phyloP scores from a whole-genome alignment of 208 protist species.

The Acanthamoeba divionensis region DNA sequence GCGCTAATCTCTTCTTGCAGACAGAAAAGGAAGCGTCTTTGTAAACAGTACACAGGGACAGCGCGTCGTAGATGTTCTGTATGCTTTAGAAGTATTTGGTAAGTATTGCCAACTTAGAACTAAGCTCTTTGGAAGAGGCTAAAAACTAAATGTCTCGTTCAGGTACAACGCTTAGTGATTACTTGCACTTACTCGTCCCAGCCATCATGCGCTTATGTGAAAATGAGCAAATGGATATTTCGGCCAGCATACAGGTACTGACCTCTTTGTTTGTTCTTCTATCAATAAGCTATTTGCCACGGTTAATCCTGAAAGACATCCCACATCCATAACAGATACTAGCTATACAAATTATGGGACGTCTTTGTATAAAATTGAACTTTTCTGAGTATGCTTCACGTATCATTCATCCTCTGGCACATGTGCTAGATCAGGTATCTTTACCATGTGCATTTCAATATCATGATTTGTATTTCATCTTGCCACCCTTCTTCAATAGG shows the following conservation, averaged over 20 bases:
- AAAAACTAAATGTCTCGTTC: too few relatives aligned
- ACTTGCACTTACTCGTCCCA: constrained; percentile 88
- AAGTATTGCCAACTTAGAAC: too few relatives aligned
- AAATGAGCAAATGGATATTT: constrained; percentile 69
- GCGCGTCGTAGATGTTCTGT: constrained; percentile 64
- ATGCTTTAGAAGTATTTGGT: constrained; percentile 80
- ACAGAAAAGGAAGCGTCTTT: background rate
- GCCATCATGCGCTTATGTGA: constrained; percentile 72
- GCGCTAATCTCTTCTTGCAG: background rate
- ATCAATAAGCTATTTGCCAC: constrained; percentile 74
- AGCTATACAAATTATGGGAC: constrained; percentile 75
- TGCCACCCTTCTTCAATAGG: too few relatives aligned
- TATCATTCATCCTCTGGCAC: constrained; percentile 80
- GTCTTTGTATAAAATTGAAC: constrained; percentile 73
- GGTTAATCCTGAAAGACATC: constrained; percentile 79
- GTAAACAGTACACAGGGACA: too few relatives aligned
- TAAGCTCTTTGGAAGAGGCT: too few relatives aligned
- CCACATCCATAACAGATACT: constrained; percentile 39
- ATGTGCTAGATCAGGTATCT: background rate
- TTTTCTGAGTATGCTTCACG: constrained; percentile 78
- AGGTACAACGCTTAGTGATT: too few relatives aligned
- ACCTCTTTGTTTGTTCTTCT: constrained; percentile 60
- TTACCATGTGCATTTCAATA: background rate
- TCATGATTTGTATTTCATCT: too few relatives aligned
- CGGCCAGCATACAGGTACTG: constrained; percentile 21